phyloP scores from a whole-genome alignment of 441 rosid species.

The Populus tomentosa region DNA sequence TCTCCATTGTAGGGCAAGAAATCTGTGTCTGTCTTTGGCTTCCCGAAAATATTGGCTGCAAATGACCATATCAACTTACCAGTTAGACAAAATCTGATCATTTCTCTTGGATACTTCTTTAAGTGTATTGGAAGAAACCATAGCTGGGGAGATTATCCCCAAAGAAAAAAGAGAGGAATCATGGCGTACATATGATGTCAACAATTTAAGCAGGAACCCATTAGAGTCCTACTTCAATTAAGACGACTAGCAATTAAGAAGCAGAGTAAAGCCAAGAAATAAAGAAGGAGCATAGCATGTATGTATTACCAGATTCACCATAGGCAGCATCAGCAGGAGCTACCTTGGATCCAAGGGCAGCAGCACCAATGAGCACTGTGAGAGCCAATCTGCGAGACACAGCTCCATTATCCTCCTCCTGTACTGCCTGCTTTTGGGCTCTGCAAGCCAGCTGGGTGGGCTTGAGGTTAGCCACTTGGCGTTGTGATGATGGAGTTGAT shows the following conservation, averaged over 20 bases:
- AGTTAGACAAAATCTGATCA: not conserved
- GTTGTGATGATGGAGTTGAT: conserved; percentile 47
- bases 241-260: no score
- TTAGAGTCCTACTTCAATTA: no score
- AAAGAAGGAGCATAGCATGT: not conserved
- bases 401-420: conserved; percentile 37
- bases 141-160: no score
- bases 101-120: not conserved
- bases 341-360: conserved; percentile 25
- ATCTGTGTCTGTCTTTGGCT: conserved; percentile 87
- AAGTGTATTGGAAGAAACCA: no score
- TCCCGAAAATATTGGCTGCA: conserved; percentile 95
- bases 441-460: conserved; percentile 55
- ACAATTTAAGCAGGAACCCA: no score
- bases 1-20: conserved; percentile 69
- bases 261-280: no score
- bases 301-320: conserved; percentile 78
- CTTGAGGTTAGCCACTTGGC: conserved; percentile 44
- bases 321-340: conserved; percentile 97
- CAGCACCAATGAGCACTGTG: conserved; percentile 12
- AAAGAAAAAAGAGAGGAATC: no score
- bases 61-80: not conserved
- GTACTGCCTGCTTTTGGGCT: conserved; percentile 50
- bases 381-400: conserved; percentile 66
- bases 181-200: no score